Conservation (phyloP, 2,329 filamentous ascomycete species). For the Venturia aucupariae region DNA sequence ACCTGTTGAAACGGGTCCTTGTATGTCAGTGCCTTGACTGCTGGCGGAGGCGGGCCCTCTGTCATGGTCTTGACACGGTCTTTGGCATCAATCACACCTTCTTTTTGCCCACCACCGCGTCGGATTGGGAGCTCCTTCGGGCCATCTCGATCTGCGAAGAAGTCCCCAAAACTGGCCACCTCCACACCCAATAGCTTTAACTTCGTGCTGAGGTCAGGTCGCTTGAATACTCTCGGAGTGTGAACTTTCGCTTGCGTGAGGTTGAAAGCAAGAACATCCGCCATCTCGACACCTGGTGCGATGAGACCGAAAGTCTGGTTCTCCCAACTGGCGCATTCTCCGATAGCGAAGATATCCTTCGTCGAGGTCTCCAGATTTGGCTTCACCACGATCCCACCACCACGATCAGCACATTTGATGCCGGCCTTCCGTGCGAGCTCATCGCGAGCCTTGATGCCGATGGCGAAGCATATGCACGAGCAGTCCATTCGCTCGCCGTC, state of each 20-base stretch:
- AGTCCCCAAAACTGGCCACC: conserved; percentile 88
- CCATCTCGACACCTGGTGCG: conserved; percentile 85
- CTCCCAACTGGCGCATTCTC: conserved; percentile 86
- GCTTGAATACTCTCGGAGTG: conserved; percentile 60
- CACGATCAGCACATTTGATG: conserved; percentile 61
- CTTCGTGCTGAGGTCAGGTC: conserved; percentile 84
- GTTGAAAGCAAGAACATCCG: conserved; percentile 83
- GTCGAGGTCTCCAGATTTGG: conserved; percentile 59
- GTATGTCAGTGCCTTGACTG: conserved; percentile 78
- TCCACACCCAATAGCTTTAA: conserved; percentile 83
- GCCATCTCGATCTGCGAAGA: conserved; percentile 81
- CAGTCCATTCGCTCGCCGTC: conserved; percentile 71
- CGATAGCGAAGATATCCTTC: conserved; percentile 72
- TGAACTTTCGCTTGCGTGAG: conserved; percentile 73
- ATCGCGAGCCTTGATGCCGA: conserved; percentile 74
- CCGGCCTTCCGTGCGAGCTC: conserved; percentile 62
- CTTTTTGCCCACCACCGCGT: conserved; percentile 37
- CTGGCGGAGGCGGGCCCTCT: conserved; percentile 45
- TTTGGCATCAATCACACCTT: conserved; percentile 28
- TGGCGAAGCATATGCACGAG: conserved; percentile 79
- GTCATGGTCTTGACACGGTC: conserved; percentile 44
- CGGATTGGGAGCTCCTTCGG: conserved; percentile 63
- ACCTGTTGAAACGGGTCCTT: conserved; percentile 80
- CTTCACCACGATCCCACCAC: conserved; percentile 67
- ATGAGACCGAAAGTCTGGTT: conserved; percentile 83